phyloP scores from a whole-genome alignment of 2,329 filamentous ascomycete species.

The Sarocladiaceae sp. region DNA sequence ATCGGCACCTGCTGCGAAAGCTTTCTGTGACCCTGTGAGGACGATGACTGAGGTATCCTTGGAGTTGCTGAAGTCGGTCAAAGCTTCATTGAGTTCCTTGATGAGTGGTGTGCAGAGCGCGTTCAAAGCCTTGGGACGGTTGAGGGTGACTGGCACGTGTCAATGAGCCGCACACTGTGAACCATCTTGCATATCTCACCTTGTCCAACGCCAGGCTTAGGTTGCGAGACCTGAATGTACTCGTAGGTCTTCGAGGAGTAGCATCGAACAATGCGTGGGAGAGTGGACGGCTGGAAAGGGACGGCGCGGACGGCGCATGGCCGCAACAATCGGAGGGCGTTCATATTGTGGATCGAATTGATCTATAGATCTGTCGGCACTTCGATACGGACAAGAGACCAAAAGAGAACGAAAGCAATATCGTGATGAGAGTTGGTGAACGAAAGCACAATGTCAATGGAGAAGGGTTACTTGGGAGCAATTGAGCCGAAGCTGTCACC shows the following conservation, averaged over 20 bases:
- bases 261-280: slow-evolving; percentile 51
- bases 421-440: neutral
- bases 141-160: slow-evolving; percentile 68
- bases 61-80: slow-evolving; percentile 65
- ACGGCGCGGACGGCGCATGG: slow-evolving; percentile 44
- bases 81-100: slow-evolving; percentile 77
- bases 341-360: slow-evolving; percentile 36
- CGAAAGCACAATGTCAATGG: neutral
- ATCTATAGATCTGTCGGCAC: too few species aligned
- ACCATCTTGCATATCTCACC: slow-evolving; percentile 48
- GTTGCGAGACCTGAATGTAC: slow-evolving; percentile 75
- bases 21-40: slow-evolving; percentile 82
- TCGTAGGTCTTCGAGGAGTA: slow-evolving; percentile 64
- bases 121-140: slow-evolving; percentile 93
- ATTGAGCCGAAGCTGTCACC: neutral
- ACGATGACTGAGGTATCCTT: slow-evolving; percentile 71
- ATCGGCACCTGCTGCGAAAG: slow-evolving; percentile 93
- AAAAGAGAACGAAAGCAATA: too few species aligned
- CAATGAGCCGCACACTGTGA: slow-evolving; percentile 7
- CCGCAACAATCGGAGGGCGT: slow-evolving; percentile 53
- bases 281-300: slow-evolving; percentile 49
- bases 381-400: too few species aligned
- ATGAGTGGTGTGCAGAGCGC: slow-evolving; percentile 90
- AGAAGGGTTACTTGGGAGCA: slow-evolving; percentile 5
- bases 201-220: slow-evolving; percentile 84